Evolutionary conservation across 805 yeast species (phyloP).

Genomic region (Priceomyces fermenticarens): DNA sequence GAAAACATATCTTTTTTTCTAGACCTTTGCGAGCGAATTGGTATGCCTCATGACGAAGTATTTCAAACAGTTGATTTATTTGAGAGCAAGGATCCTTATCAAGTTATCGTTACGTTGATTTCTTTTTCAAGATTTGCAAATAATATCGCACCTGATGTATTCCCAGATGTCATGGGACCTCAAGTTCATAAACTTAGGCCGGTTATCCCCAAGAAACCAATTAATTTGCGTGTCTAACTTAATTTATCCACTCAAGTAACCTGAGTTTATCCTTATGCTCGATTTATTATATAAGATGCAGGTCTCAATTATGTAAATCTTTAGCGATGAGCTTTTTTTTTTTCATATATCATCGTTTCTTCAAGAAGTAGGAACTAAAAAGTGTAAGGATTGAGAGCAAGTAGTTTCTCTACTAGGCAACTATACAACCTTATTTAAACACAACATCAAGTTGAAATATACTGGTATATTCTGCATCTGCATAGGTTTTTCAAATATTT

Average conservation of each 20-base stretch:
- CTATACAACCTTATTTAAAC: no score
- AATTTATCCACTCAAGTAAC: background rate
- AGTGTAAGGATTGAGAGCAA: no score
- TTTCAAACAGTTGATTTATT: slow-evolving; percentile 77
- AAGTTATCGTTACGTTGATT: slow-evolving; percentile 69
- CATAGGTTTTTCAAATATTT: background rate
- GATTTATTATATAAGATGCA: background rate
- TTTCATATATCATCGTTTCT: background rate
- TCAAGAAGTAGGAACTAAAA: no score
- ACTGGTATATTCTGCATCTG: no score
- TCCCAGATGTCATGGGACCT: slow-evolving; percentile 38
- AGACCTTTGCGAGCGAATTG: slow-evolving; percentile 55
- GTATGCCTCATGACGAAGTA: slow-evolving; percentile 77
- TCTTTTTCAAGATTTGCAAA: slow-evolving; percentile 71
- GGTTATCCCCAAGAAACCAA: slow-evolving; percentile 58
- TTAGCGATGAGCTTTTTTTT: slow-evolving; percentile 1
- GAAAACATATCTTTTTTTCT: slow-evolving; percentile 78
- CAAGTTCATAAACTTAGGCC: slow-evolving; percentile 43
- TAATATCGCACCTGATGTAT: slow-evolving; percentile 25
- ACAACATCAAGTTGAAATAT: no score
- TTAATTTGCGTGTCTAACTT: slow-evolving; percentile 15
- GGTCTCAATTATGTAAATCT: background rate
- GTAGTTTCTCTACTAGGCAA: no score
- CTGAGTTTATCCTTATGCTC: background rate
- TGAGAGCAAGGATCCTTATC: slow-evolving; percentile 73